Conservation (phyloP, 2,329 filamentous ascomycete genomes). For the Nemania sp. region DNA sequence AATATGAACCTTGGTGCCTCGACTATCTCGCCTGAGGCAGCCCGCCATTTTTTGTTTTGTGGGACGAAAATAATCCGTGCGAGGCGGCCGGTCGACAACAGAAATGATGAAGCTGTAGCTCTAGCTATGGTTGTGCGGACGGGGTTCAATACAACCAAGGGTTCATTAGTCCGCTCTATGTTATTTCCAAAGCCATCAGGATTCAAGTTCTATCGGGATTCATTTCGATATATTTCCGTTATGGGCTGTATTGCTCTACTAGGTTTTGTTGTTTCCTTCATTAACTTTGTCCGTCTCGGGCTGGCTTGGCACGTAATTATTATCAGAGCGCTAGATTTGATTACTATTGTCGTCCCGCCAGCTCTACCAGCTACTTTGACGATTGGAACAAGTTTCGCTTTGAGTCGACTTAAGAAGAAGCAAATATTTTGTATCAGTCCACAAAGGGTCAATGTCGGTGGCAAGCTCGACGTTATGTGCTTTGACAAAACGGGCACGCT, state of each 20-base stretch:
- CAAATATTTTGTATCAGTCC: constrained; percentile 98
- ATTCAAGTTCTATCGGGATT: constrained; percentile 98
- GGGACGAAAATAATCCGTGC: constrained; percentile 96
- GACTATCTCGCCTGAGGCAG: constrained; percentile 83
- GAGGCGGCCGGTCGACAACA: constrained; percentile 85
- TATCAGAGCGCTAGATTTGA: constrained; percentile 90
- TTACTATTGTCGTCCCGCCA: constrained; percentile 97
- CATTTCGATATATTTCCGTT: constrained; percentile 96
- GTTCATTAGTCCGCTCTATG: constrained; percentile 95
- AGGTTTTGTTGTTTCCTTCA: constrained; percentile 89
- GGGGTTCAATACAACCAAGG: constrained; percentile 98
- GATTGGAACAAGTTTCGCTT: constrained; percentile 95
- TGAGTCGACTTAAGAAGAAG: constrained; percentile 86
- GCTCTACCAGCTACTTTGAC: constrained; percentile 94
- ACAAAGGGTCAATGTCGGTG: constrained; percentile 94
- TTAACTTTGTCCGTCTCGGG: constrained; percentile 90
- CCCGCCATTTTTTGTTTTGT: constrained; percentile 90
- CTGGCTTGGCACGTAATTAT: constrained; percentile 92
- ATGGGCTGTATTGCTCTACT: constrained; percentile 89
- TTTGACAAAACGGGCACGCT: constrained; percentile 99
- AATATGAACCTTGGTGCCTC: constrained; percentile 82
- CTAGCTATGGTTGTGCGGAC: constrained; percentile 93
- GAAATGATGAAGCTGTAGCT: constrained; percentile 88
- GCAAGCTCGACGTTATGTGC: constrained; percentile 95
- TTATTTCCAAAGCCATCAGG: constrained; percentile 97